These are phyloP conservation scores for Elaeis oleifera DNA, from an alignment of 202 grass and related monocot species.

Conservation along the genomic window DNA sequence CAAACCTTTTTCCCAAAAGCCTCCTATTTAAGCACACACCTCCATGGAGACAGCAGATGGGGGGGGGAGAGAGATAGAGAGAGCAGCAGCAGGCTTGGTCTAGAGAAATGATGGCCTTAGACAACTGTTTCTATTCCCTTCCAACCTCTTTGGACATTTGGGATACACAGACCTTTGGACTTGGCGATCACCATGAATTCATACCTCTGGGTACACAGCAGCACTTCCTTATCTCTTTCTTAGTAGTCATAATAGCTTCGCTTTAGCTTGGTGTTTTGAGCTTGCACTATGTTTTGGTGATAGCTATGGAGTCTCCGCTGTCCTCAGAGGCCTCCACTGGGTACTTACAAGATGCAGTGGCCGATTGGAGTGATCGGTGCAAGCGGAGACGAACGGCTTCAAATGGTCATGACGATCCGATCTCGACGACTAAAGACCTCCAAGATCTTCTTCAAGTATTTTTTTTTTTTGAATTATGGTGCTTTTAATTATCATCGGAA, in stretches of 20 bases:
- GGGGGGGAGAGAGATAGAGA: background rate
- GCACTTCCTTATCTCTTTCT: background rate
- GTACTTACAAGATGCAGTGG: slow-evolving; percentile 51
- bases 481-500: slow-evolving; percentile 4
- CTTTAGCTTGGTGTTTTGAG: slow-evolving; percentile 6
- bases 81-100: background rate
- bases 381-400: slow-evolving; percentile 43
- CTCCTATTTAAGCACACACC: slow-evolving; percentile 57
- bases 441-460: slow-evolving; percentile 52
- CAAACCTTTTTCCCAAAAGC: slow-evolving; percentile 43
- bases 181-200: slow-evolving; percentile 15
- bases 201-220: slow-evolving; percentile 33
- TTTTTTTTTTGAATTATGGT: background rate
- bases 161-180: slow-evolving; percentile 18
- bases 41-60: slow-evolving; percentile 33
- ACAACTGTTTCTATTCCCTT: slow-evolving; percentile 22
- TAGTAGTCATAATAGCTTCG: background rate
- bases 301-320: slow-evolving; percentile 52
- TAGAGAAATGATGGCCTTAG: slow-evolving; percentile 35
- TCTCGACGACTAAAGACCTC: slow-evolving; percentile 40
- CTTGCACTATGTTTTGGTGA: slow-evolving; percentile 5
- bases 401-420: slow-evolving; percentile 18
- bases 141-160: slow-evolving; percentile 22
- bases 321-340: slow-evolving; percentile 46
- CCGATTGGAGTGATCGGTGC: slow-evolving; percentile 32